phyloP scores from a whole-genome alignment of 1,139 yeast species.

The Sugiyamaella novakii region DNA sequence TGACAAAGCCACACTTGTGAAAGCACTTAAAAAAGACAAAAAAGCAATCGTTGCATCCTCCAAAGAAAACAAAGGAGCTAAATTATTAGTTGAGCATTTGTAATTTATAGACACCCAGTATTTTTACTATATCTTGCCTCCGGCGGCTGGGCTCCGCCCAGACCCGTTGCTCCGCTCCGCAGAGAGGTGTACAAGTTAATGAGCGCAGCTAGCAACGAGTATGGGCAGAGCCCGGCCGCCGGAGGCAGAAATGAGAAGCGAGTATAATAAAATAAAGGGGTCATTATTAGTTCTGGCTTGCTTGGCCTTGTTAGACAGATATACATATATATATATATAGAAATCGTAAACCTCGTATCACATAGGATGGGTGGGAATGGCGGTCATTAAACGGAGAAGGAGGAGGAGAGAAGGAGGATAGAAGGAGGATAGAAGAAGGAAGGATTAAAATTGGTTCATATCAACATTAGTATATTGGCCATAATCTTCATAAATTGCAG shows the following conservation, averaged over 20 bases:
- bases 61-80: conserved; percentile 76
- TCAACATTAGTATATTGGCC: conserved; percentile 36
- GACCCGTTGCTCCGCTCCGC: conserved; percentile 4
- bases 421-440: background rate
- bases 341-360: conserved; percentile 16
- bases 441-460: conserved; percentile 24
- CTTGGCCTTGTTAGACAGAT: conserved; percentile 6
- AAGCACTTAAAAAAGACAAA: conserved; percentile 52
- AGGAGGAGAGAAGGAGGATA: background rate
- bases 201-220: background rate
- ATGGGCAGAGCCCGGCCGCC: conserved; percentile 8
- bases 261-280: background rate
- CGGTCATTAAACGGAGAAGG: conserved; percentile 4
- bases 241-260: background rate
- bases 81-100: conserved; percentile 51
- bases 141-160: conserved; percentile 14
- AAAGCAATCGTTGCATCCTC: conserved; percentile 49
- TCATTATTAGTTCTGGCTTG: conserved; percentile 9
- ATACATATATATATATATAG: conserved; percentile 6
- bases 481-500: conserved; percentile 35
- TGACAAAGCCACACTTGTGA: conserved; percentile 51
- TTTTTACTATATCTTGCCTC: conserved; percentile 2
- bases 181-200: background rate
- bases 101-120: conserved; percentile 1
- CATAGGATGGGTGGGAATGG: background rate